A percentile compares a stretch with the other conserved stretches of the same genome.
Conservation (phyloP, 2,329 filamentous ascomycete genomes). For the Clarireedia monteithiana region DNA sequence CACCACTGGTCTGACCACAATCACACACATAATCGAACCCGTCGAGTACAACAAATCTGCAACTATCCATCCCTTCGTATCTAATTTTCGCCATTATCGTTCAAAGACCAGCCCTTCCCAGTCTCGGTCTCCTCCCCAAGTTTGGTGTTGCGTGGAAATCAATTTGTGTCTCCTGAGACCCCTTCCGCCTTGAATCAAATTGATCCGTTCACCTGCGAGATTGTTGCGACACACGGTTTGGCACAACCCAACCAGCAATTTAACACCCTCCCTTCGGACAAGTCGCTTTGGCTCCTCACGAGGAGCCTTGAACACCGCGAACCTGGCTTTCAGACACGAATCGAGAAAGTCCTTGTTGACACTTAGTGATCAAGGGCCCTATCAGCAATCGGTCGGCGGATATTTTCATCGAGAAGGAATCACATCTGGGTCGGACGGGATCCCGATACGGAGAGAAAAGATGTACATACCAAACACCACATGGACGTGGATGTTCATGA, state of each 20-base stretch:
- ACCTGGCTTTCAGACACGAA: constrained; percentile 40
- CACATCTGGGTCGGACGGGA: constrained; percentile 12
- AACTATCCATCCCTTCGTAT: not conserved
- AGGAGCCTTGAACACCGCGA: constrained; percentile 31
- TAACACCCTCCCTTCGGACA: not conserved
- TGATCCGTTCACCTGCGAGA: not conserved
- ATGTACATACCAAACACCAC: constrained; percentile 69
- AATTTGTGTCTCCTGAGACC: not conserved
- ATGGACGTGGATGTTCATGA: constrained; percentile 85
- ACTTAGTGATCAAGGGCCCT: constrained; percentile 29
- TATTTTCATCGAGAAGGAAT: constrained; percentile 28
- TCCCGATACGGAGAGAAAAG: constrained; percentile 29
- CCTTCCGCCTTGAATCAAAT: not conserved
- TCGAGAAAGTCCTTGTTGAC: constrained; percentile 39
- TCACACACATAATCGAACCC: not conserved
- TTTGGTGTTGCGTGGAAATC: not conserved
- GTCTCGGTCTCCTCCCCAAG: not conserved
- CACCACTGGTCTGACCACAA: constrained; percentile 2
- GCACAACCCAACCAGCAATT: not conserved
- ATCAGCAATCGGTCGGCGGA: constrained; percentile 30
- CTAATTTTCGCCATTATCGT: too few relatives aligned
- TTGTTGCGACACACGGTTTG: not conserved
- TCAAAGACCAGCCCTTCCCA: constrained; percentile 1
- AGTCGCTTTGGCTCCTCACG: constrained; percentile 16
- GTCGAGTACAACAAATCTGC: not conserved